phyloP scores from a whole-genome alignment of 1,284 basidiomycete genomes.

The Sanghuangporus baumii region DNA sequence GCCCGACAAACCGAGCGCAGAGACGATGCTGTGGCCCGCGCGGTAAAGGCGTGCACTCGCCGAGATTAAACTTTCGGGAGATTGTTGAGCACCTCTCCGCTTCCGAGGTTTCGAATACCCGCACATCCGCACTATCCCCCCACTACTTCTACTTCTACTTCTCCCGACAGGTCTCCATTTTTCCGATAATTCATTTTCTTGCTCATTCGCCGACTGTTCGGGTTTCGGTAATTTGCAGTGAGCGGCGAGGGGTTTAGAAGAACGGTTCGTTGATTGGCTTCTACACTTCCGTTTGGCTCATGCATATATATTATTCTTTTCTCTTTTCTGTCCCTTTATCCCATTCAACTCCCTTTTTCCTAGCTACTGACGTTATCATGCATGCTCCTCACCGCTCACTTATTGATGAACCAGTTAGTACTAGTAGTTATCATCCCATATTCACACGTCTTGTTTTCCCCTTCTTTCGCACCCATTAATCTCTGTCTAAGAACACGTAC shows the following conservation, averaged over 20 bases:
- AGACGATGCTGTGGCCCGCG: constrained; percentile 21
- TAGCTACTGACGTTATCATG: neutral
- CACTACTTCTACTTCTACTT: neutral
- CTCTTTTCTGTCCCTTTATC: neutral
- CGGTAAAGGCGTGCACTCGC: constrained; percentile 14
- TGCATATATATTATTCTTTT: neutral
- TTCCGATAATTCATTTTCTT: neutral
- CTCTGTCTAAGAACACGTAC: neutral
- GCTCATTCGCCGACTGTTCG: neutral
- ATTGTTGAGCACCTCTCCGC: neutral
- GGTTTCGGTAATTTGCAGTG: neutral
- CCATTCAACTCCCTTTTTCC: neutral
- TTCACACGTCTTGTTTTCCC: neutral
- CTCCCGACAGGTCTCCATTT: neutral
- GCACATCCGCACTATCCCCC: neutral
- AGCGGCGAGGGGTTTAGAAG: neutral
- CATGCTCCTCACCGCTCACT: neutral
- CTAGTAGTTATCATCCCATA: neutral
- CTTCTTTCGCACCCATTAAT: neutral
- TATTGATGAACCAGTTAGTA: neutral
- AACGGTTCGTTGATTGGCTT: neutral
- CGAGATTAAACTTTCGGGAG: neutral
- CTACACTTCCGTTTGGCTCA: neutral
- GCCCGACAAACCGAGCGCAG: constrained; percentile 25
- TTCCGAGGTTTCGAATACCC: neutral